phyloP scores from a whole-genome alignment of 2,329 filamentous ascomycete species.

The Hypoxylon sp. region DNA sequence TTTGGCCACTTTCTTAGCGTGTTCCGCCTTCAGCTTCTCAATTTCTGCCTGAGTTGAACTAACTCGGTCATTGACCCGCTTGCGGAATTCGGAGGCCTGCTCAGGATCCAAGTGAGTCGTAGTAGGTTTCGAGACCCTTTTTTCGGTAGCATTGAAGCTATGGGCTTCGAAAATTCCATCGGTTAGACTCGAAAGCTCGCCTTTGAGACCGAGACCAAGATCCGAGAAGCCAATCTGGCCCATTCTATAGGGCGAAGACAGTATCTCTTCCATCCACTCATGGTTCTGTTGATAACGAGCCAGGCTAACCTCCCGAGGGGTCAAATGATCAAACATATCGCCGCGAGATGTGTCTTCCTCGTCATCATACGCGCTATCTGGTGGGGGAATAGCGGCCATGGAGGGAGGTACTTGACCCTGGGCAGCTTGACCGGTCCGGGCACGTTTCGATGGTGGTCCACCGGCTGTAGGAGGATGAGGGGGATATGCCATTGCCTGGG shows the following conservation, averaged over 20 bases:
- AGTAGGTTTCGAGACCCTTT: constrained; percentile 69
- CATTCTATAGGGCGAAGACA: constrained; percentile 89
- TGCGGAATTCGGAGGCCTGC: constrained; percentile 87
- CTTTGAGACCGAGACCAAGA: constrained; percentile 85
- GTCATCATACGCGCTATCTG: constrained; percentile 75
- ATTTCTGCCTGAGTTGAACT: constrained; percentile 83
- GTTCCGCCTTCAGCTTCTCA: constrained; percentile 83
- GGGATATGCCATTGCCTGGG: constrained; percentile 74
- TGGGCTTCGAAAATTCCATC: constrained; percentile 84
- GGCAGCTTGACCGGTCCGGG: constrained; percentile 60
- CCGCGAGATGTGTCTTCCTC: constrained; percentile 90
- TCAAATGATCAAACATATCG: constrained; percentile 90
- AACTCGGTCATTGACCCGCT: constrained; percentile 79
- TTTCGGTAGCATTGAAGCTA: constrained; percentile 61
- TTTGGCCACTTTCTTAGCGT: constrained; percentile 80
- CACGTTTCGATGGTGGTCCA: constrained; percentile 69
- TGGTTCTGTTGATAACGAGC: constrained; percentile 94
- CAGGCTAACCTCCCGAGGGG: constrained; percentile 88
- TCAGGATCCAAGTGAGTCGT: constrained; percentile 77
- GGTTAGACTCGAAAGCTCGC: constrained; percentile 84
- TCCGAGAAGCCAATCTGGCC: constrained; percentile 88
- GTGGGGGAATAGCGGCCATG: constrained; percentile 57
- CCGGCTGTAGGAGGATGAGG: constrained; percentile 60
- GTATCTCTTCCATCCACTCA: constrained; percentile 98
- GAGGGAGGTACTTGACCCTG: constrained; percentile 56